phyloP scores from a whole-genome alignment of 2,329 filamentous ascomycete genomes.

The Davidsoniella eucalypti region DNA sequence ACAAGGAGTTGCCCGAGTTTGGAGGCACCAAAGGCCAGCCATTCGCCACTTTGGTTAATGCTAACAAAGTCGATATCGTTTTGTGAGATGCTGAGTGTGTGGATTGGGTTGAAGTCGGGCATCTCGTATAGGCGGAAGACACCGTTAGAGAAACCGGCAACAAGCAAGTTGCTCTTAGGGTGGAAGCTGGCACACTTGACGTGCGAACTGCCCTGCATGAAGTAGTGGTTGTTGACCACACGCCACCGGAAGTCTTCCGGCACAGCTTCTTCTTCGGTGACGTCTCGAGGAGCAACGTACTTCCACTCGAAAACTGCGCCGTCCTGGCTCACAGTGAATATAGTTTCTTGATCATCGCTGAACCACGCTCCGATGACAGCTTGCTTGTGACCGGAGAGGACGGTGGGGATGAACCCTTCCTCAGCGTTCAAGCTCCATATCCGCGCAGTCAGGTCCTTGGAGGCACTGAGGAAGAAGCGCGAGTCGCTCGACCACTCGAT shows the following conservation, averaged over 20 bases:
- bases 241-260: slow-evolving; percentile 59
- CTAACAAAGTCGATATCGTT: slow-evolving; percentile 92
- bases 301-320: slow-evolving; percentile 93
- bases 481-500: slow-evolving; percentile 96
- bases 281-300: slow-evolving; percentile 44
- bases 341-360: slow-evolving; percentile 80
- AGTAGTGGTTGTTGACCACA: slow-evolving; percentile 81
- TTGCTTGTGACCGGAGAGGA: slow-evolving; percentile 79
- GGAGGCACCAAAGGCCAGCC: slow-evolving; percentile 92
- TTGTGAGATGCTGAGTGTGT: slow-evolving; percentile 84
- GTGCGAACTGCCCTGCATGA: slow-evolving; percentile 77
- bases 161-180: slow-evolving; percentile 71
- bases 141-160: slow-evolving; percentile 89
- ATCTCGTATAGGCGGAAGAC: slow-evolving; percentile 90
- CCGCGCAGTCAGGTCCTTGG: slow-evolving; percentile 79
- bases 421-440: slow-evolving; percentile 89
- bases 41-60: slow-evolving; percentile 87
- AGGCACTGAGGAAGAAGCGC: slow-evolving; percentile 81
- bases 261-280: slow-evolving; percentile 32
- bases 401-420: slow-evolving; percentile 77
- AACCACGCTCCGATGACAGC: slow-evolving; percentile 93
- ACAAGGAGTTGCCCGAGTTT: slow-evolving; percentile 91
- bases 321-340: slow-evolving; percentile 93
- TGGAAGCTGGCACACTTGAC: slow-evolving; percentile 88
- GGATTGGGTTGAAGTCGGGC: slow-evolving; percentile 89